These are phyloP conservation scores for Ogataea saltuana DNA, from an alignment of 805 yeast genomes.

Conservation along the genomic window DNA sequence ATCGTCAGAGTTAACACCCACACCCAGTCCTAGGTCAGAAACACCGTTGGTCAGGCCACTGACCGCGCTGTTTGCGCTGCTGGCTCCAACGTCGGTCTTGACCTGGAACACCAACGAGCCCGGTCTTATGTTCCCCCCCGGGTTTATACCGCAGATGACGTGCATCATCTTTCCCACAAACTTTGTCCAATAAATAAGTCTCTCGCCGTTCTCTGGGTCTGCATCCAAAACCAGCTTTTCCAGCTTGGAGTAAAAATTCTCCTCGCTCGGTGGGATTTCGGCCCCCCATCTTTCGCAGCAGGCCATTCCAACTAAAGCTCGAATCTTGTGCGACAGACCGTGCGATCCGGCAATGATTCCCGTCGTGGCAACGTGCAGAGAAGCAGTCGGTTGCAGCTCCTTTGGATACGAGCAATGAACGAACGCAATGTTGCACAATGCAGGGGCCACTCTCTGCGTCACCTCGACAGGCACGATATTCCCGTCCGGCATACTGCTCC, in stretches of 20 bases:
- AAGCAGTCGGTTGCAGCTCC: slow-evolving; percentile 74
- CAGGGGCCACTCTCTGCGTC: slow-evolving; percentile 60
- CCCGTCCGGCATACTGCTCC: slow-evolving; percentile 55
- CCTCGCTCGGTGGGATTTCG: slow-evolving; percentile 61
- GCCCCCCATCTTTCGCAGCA: slow-evolving; percentile 84
- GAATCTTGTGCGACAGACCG: slow-evolving; percentile 69
- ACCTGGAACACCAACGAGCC: slow-evolving; percentile 51
- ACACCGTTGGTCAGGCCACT: slow-evolving; percentile 16
- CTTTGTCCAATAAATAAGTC: slow-evolving; percentile 70
- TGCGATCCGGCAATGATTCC: slow-evolving; percentile 77
- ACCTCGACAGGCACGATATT: slow-evolving; percentile 59
- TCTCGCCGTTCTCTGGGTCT: slow-evolving; percentile 41
- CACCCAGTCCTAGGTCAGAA: slow-evolving; percentile 17
- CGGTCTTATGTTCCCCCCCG: slow-evolving; percentile 74
- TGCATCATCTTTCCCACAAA: slow-evolving; percentile 74
- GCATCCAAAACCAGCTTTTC: slow-evolving; percentile 51
- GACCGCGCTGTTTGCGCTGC: slow-evolving; percentile 8
- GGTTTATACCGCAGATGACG: slow-evolving; percentile 77
- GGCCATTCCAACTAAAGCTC: slow-evolving; percentile 73
- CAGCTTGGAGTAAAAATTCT: slow-evolving; percentile 44
- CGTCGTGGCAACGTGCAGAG: slow-evolving; percentile 68
- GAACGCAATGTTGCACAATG: slow-evolving; percentile 71
- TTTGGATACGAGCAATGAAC: slow-evolving; percentile 77
- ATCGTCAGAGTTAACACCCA: slow-evolving; percentile 24
- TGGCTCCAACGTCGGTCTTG: slow-evolving; percentile 20